Evolutionary conservation across 2,329 filamentous ascomycete species (phyloP), one percentile per base, ranked within the genome.

Genomic region (Fusarium chaquense): DNA sequence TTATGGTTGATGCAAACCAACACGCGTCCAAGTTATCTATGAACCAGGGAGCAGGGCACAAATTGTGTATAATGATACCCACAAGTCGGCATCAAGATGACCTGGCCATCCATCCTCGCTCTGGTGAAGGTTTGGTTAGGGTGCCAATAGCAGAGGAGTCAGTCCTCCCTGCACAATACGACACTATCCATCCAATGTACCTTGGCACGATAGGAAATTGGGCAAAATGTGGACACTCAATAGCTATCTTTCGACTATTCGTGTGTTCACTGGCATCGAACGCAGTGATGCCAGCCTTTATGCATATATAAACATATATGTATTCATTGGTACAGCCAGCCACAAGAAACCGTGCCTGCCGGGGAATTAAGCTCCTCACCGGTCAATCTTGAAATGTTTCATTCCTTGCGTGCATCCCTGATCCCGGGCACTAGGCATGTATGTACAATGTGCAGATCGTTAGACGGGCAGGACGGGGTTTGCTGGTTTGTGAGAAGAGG

Each of bases 301-400:
- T 56, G 57, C 56, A 40, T 8, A 20, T 20, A 22, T 22, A 20
- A 20, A 12, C 5, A 20, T 13, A 10, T 36, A 40, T 40, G n/a
- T 40, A 15, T 40, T 44, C 30, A 41, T 54, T 35, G 62, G 41
- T 43, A 61, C 36, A 40, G 43, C 65, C 60, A 56, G 65, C 62
- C 62, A 65, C 59, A 58, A 73, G 24, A 52, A 43, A 46, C 54
- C 63, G 54, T 73, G 70, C 58, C 57, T 43, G 30, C 65, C 67
- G 58, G 53, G 56, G 40, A 57, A 59, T 22, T 47, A 36, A 43
- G 45, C 56, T 57, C 61, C 65, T 70, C 68, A 69, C 70, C 67
- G 67, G 70, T 67, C 44, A 62, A 65, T 45, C 47, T 71, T 71
- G 67, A 71, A 54, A 71, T 73, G 61, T 63, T 60, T 47, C 52